These are phyloP conservation scores for Sarcocystis neurona DNA, from an alignment of 169 alveolate genomes.

Conservation along the genomic window DNA sequence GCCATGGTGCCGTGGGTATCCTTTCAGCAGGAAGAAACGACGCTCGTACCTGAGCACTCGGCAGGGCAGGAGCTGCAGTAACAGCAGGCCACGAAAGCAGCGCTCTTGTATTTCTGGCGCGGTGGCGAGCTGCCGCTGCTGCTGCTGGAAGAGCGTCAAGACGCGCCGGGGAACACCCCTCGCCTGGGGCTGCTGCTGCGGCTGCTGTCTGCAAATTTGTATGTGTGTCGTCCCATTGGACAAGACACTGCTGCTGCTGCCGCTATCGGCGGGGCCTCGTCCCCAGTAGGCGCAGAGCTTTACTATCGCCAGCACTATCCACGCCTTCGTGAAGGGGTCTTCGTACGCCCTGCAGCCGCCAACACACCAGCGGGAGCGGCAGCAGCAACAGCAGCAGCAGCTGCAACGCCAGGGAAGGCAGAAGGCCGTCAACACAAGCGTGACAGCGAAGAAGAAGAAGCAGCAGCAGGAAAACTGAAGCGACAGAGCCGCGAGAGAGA, in stretches of 20 bases:
- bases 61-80: conserved; percentile 42
- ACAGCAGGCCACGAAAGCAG: conserved; percentile 42
- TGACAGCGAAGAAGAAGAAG: too few relatives aligned
- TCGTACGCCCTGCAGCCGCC: not conserved
- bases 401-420: too few relatives aligned
- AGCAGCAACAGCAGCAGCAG: too few relatives aligned
- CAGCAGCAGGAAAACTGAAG: too few relatives aligned
- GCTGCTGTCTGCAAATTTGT: too few relatives aligned
- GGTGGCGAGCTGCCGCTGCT: conserved; percentile 27
- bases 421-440: too few relatives aligned
- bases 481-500: too few relatives aligned
- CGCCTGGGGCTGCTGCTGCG: conserved; percentile 5
- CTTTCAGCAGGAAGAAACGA: too few relatives aligned
- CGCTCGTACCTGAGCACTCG: conserved; percentile 23
- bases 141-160: conserved; percentile 33
- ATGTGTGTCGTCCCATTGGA: too few relatives aligned
- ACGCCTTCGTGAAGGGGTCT: conserved; percentile 21
- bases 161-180: not conserved
- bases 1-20: too few relatives aligned
- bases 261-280: not conserved
- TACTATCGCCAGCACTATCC: conserved; percentile 27
- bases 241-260: not conserved
- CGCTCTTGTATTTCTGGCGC: conserved; percentile 33
- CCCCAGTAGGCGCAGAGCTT: conserved; percentile 31
- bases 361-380: too few relatives aligned